Percentiles rank a stretch among this genome's conserved stretches.
Conservation (phyloP, 2,329 filamentous ascomycete genomes). For the Pseudophaeomoniella oleicola region DNA sequence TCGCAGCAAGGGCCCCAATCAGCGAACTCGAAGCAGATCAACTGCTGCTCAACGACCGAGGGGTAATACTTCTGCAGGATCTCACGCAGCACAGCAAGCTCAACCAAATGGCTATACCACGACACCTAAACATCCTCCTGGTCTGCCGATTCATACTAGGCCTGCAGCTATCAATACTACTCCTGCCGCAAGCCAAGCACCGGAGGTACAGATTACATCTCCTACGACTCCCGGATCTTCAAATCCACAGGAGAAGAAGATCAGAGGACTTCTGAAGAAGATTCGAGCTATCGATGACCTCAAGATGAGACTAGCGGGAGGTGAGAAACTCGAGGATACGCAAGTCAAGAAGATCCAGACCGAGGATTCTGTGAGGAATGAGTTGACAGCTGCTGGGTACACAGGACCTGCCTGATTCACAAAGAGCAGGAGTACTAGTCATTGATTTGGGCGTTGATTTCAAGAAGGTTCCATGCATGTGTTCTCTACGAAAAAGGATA, state of each 20-base stretch:
- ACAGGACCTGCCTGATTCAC: conserved; percentile 16
- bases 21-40: conserved; percentile 7
- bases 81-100: conserved; percentile 5
- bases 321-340: conserved; percentile 95
- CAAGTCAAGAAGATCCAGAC: conserved; percentile 97
- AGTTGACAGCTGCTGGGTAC: conserved; percentile 53
- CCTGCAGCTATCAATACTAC: conserved; percentile 16
- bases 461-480: too few relatives aligned
- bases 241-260: conserved; percentile 80
- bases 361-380: conserved; percentile 69
- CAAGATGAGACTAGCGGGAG: conserved; percentile 87
- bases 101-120: conserved; percentile 8
- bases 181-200: conserved; percentile 15
- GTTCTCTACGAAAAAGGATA: too few relatives aligned
- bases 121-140: conserved; percentile 4
- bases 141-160: conserved; percentile 3
- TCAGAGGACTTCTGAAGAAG: conserved; percentile 89
- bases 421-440: conserved; percentile 7
- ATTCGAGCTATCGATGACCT: conserved; percentile 93
- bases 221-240: conserved; percentile 33
- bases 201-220: conserved; percentile 14
- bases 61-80: conserved; percentile 9
- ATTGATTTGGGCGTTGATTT: too few relatives aligned
- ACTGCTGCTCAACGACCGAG: conserved; percentile 9
- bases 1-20: conserved; percentile 25